Conservation (phyloP, 1,284 basidiomycete species). For the Cutaneotrichosporon sp. region DNA sequence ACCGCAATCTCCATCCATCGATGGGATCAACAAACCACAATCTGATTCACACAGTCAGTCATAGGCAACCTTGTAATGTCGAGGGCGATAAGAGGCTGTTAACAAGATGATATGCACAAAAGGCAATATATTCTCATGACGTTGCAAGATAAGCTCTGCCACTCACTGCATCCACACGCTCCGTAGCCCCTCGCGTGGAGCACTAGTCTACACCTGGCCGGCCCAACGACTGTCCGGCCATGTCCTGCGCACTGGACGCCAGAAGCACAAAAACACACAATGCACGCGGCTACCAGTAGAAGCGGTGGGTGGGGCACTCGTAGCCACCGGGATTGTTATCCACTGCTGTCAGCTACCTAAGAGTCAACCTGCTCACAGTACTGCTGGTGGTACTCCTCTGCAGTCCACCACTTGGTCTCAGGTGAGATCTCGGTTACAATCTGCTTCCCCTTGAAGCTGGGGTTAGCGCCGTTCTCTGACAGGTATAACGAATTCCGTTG, state of each 20-base stretch:
- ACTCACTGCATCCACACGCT: no score
- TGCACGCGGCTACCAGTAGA: constrained; percentile 50
- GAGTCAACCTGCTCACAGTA: constrained; percentile 57
- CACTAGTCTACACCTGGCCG: no score
- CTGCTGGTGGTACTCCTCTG: constrained; percentile 80
- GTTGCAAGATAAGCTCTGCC: no score
- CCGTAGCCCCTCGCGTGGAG: not conserved
- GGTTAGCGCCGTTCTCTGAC: not conserved
- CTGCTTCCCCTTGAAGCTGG: constrained; percentile 67
- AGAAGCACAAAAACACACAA: not conserved
- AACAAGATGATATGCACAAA: not conserved
- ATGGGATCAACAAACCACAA: no score
- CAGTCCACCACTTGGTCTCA: constrained; percentile 73
- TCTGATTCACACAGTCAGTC: no score
- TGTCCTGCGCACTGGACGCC: no score
- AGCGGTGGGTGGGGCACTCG: constrained; percentile 55
- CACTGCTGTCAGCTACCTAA: constrained; percentile 35
- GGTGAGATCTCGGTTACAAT: constrained; percentile 74
- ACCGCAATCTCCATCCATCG: no score
- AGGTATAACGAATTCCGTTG: not conserved
- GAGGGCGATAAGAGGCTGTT: no score
- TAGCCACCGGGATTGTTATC: constrained; percentile 55
- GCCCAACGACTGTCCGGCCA: no score
- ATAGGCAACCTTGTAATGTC: no score
- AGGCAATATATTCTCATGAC: not conserved